Percentiles rank a stretch among this genome's conserved stretches.
Conservation (phyloP, 805 yeast species). For the Starmerella sp. region DNA sequence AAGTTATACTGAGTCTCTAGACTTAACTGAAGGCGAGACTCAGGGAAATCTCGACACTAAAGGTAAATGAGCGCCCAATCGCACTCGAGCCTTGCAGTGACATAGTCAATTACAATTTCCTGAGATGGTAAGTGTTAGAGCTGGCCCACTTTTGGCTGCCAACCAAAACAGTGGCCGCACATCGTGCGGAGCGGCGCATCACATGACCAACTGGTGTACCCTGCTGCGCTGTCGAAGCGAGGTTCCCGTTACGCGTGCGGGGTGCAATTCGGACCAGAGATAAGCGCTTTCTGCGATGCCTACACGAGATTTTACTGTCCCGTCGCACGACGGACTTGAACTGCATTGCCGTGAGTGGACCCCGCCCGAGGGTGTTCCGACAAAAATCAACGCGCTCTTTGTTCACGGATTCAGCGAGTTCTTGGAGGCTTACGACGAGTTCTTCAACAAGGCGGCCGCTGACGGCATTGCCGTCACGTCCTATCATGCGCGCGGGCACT, state of each 20-base stretch:
- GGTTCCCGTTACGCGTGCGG: neutral
- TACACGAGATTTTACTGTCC: slow-evolving; percentile 12
- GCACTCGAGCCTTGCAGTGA: too few relatives aligned
- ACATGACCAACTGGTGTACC: too few relatives aligned
- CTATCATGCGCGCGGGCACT: slow-evolving; percentile 34
- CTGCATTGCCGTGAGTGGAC: slow-evolving; percentile 16
- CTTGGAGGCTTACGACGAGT: slow-evolving; percentile 25
- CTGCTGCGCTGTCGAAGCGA: neutral
- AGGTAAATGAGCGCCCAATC: too few relatives aligned
- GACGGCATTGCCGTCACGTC: slow-evolving; percentile 30
- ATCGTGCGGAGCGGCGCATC: too few relatives aligned
- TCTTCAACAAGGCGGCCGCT: slow-evolving; percentile 25
- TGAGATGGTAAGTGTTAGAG: too few relatives aligned
- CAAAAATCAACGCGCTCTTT: slow-evolving; percentile 27
- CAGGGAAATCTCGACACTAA: too few relatives aligned
- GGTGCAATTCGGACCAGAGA: neutral
- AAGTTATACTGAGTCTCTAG: too few relatives aligned
- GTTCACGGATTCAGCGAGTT: slow-evolving; percentile 33
- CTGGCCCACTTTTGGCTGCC: too few relatives aligned
- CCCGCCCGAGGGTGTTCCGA: slow-evolving; percentile 16
- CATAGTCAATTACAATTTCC: too few relatives aligned
- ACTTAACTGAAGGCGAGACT: too few relatives aligned
- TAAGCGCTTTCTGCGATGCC: slow-evolving; percentile 2
- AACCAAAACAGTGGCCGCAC: neutral
- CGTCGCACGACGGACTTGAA: slow-evolving; percentile 18